phyloP scores from a whole-genome alignment of 805 yeast species.

The Saccharomycopsis sp. region DNA sequence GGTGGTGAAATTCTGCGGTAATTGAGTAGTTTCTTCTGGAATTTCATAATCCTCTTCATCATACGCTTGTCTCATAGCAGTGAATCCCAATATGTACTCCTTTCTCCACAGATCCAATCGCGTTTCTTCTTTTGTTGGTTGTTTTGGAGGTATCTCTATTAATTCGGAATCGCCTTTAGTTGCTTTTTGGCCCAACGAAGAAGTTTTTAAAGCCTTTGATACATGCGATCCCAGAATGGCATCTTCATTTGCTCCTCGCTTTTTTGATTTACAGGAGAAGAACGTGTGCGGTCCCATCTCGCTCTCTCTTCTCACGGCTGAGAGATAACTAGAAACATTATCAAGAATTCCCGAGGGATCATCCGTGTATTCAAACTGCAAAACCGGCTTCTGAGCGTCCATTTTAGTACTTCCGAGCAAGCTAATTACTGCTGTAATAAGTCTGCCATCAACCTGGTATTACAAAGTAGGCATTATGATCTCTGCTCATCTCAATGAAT shows the following conservation, averaged over 20 bases:
- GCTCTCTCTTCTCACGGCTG: constrained; percentile 16
- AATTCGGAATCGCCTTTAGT: neutral
- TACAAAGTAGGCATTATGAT: no score
- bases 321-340: constrained; percentile 18
- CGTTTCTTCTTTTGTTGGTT: neutral
- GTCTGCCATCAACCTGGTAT: no score
- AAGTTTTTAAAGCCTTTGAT: neutral
- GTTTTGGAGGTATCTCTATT: neutral
- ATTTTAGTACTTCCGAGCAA: no score
- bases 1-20: constrained; percentile 19
- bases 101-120: neutral
- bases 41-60: neutral
- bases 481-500: neutral
- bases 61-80: neutral
- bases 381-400: constrained; percentile 15
- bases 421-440: no score
- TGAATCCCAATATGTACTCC: neutral
- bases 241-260: neutral
- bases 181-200: neutral
- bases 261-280: neutral
- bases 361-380: constrained; percentile 15
- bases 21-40: neutral
- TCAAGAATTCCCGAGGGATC: neutral
- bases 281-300: constrained; percentile 3
- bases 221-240: neutral